Evolutionary conservation across 2,329 filamentous ascomycete species (phyloP), one percentile per base, ranked within the genome.

Genomic region (Ramularia collo-cygni): DNA sequence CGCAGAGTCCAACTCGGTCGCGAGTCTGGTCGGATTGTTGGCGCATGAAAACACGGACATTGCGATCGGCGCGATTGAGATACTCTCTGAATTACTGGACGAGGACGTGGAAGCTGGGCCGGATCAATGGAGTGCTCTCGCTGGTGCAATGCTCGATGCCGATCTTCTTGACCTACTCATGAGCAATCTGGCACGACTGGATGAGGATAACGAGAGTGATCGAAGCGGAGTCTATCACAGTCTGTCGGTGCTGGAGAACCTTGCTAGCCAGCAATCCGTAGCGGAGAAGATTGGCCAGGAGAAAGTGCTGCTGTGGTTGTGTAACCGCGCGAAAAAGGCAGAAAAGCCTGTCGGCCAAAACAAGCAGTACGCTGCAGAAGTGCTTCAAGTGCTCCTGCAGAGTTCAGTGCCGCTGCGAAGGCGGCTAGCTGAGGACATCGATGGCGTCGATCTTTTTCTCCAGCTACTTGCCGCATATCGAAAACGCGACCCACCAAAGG

Each of bases 21-120:
- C 66, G 4, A 89, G 82, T 39, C 64, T 98, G 36, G 86, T 94
- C 1, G 77, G 81, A 2, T 65, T 98, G 37, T 69, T 98, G 35
- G 83, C 90, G 12, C 92, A 98, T 61, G 92, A 98, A 55, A 98
- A 98, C 61, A 90, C 89, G 1, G 92, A 98, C 58, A 93, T 98
- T 50, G 88, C 92, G 8, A 94, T 96, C 54, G 85, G 83, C 48
- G 85, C 83, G 1, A 81, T 95, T 35, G 85, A 96, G 66, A 85
- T 95, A 33, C 77, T 98, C 36, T 81, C 79, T 40, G 92, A 98
- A 66, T 69, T 96, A 51, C 93, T 87, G 10, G 92, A 96, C 55
- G 89, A 98, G 59, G 90, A 96, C 57, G 86, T 95, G 2, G 74
- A 81, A 29, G 86, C 85, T 2, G 79, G 83, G 44, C 81, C 88